phyloP scores from a whole-genome alignment of 1,284 basidiomycete species.

The Marasmius oreades region DNA sequence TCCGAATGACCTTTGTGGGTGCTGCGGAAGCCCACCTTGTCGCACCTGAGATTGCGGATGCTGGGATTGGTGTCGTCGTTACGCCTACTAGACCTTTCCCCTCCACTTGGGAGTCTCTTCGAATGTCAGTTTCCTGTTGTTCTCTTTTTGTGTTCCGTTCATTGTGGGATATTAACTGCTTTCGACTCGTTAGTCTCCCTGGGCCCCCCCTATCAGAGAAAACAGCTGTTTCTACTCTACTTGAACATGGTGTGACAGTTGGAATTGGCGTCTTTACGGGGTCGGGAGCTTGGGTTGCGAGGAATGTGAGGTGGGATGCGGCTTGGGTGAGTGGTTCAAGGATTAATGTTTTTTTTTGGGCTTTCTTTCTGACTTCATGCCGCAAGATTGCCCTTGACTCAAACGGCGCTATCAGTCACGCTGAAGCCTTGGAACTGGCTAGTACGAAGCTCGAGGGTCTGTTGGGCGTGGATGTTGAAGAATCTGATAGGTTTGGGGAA shows the following conservation, averaged over 20 bases:
- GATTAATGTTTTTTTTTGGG: not conserved
- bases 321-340: slow-evolving; percentile 37
- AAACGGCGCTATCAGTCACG: slow-evolving; percentile 40
- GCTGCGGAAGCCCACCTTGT: slow-evolving; percentile 54
- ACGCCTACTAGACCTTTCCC: slow-evolving; percentile 47
- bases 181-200: slow-evolving; percentile 20
- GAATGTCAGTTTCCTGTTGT: slow-evolving; percentile 35
- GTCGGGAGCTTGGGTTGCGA: slow-evolving; percentile 36
- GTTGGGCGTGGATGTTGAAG: slow-evolving; percentile 31
- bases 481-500: slow-evolving; percentile 33
- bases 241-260: slow-evolving; percentile 48
- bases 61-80: slow-evolving; percentile 54
- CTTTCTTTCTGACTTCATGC: not conserved
- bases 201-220: slow-evolving; percentile 50
- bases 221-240: slow-evolving; percentile 41
- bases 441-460: slow-evolving; percentile 62
- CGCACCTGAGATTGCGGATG: slow-evolving; percentile 51
- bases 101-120: slow-evolving; percentile 42
- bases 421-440: slow-evolving; percentile 56
- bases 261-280: slow-evolving; percentile 46
- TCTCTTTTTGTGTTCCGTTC: slow-evolving; percentile 19
- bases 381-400: slow-evolving; percentile 22
- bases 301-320: slow-evolving; percentile 52
- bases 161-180: not conserved
- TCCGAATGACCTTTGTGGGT: slow-evolving; percentile 45